A percentile compares a stretch with the other conserved stretches of the same genome.
Conservation (phyloP, 331 rosid genomes). For the Rhamnella rubrinervis region DNA sequence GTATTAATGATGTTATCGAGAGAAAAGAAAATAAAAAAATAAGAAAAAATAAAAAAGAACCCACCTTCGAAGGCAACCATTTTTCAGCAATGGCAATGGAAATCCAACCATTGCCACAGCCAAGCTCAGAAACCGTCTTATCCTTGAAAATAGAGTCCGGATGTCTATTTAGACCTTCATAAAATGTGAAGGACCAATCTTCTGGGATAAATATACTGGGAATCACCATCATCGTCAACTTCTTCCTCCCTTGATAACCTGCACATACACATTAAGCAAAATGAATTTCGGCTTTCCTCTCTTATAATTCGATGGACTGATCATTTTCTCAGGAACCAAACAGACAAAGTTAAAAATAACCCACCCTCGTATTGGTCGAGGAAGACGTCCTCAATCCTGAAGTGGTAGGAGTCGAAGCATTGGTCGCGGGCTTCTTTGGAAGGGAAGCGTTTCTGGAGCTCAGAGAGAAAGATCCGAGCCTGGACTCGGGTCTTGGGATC, state of each 20-base stretch:
- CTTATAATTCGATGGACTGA: too few relatives aligned
- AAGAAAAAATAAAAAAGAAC: slow-evolving; percentile 5
- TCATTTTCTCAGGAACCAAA: slow-evolving; percentile 13
- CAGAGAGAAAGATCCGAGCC: slow-evolving; percentile 84
- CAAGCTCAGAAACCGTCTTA: slow-evolving; percentile 77
- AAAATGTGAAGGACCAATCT: slow-evolving; percentile 96
- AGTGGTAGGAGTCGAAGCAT: slow-evolving; percentile 69
- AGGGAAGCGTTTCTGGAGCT: slow-evolving; percentile 68
- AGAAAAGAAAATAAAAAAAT: background rate
- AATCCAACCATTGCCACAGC: slow-evolving; percentile 99
- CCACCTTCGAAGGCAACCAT: slow-evolving; percentile 83
- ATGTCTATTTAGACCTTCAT: slow-evolving; percentile 85
- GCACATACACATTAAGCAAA: background rate
- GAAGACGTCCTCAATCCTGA: slow-evolving; percentile 79
- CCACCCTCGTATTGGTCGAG: slow-evolving; percentile 72
- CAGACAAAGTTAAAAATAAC: background rate
- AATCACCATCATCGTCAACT: slow-evolving; percentile 88
- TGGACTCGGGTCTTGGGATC: slow-evolving; percentile 63
- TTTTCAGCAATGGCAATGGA: slow-evolving; percentile 95
- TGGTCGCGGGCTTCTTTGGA: slow-evolving; percentile 59
- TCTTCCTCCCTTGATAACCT: slow-evolving; percentile 82
- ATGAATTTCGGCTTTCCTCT: too few relatives aligned
- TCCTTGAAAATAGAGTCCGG: slow-evolving; percentile 87
- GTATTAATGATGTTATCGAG: slow-evolving; percentile 5
- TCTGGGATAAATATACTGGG: slow-evolving; percentile 96